Percentiles rank a stretch among this genome's conserved stretches.
Conservation (phyloP, 352 stramenopile genomes). For the Phytophthora niederhauseri region DNA sequence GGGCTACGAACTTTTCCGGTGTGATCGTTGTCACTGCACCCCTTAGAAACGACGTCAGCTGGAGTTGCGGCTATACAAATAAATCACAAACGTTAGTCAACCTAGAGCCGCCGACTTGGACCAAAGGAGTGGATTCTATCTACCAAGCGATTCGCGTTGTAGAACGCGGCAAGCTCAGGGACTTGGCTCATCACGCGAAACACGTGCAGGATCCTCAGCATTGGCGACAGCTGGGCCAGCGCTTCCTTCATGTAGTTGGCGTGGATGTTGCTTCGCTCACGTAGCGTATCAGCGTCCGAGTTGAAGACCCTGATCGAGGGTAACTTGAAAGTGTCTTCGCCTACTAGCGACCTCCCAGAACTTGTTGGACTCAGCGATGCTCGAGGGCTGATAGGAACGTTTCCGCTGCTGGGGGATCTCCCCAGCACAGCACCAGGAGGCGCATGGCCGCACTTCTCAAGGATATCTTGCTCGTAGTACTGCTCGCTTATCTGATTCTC, state of each 20-base stretch:
- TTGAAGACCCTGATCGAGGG: conserved; percentile 78
- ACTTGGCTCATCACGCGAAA: conserved; percentile 80
- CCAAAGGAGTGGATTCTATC: too few relatives aligned
- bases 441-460: conserved; percentile 66
- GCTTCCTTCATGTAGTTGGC: conserved; percentile 72
- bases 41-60: conserved; percentile 73
- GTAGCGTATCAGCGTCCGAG: conserved; percentile 61
- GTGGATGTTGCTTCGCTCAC: conserved; percentile 69
- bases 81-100: conserved; percentile 1
- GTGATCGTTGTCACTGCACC: conserved; percentile 76
- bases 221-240: conserved; percentile 63
- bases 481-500: conserved; percentile 82
- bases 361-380: conserved; percentile 27
- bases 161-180: conserved; percentile 71
- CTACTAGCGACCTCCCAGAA: conserved; percentile 21
- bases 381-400: conserved; percentile 30
- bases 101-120: neutral
- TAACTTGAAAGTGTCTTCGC: conserved; percentile 50
- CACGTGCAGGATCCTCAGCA: conserved; percentile 77
- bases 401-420: conserved; percentile 25
- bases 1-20: conserved; percentile 70
- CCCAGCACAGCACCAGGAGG: conserved; percentile 9
- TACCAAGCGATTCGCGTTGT: conserved; percentile 83
- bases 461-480: conserved; percentile 77
- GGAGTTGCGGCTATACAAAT: conserved; percentile 63